phyloP scores from a whole-genome alignment of 768 basidiomycete genomes.

The Mycena crocata region DNA sequence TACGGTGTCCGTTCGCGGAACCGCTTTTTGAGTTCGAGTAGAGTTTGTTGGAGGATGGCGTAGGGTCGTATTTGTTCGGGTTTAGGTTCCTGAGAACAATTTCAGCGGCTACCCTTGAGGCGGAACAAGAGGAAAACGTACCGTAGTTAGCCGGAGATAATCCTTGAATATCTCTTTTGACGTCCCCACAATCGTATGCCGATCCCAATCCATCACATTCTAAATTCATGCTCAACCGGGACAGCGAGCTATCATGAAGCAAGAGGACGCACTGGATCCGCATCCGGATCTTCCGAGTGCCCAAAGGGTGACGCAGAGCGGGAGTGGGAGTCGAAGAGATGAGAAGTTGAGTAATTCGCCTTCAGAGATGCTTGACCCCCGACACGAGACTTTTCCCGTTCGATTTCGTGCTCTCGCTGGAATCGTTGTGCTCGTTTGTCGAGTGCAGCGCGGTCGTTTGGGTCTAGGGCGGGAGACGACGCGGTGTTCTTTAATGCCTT shows the following conservation, averaged over 20 bases:
- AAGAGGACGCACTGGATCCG: slow-evolving; percentile 67
- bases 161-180: slow-evolving; percentile 93
- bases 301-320: slow-evolving; percentile 63
- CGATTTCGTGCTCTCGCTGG: slow-evolving; percentile 89
- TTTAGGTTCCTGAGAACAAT: slow-evolving; percentile 82
- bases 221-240: slow-evolving; percentile 45
- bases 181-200: slow-evolving; percentile 93
- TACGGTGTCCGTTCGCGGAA: slow-evolving; percentile 87
- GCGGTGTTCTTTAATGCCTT: slow-evolving; percentile 64
- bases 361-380: slow-evolving; percentile 54
- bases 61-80: slow-evolving; percentile 95
- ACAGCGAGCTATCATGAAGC: slow-evolving; percentile 1
- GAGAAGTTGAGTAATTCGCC: slow-evolving; percentile 61
- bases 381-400: slow-evolving; percentile 68
- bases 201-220: slow-evolving; percentile 99
- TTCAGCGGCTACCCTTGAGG: slow-evolving; percentile 5
- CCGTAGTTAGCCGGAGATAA: slow-evolving; percentile 93
- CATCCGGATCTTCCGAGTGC: slow-evolving; percentile 75
- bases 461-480: slow-evolving; percentile 56
- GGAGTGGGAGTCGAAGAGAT: slow-evolving; percentile 62
- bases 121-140: slow-evolving; percentile 46
- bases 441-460: slow-evolving; percentile 76
- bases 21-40: slow-evolving; percentile 85
- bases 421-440: slow-evolving; percentile 89
- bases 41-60: slow-evolving; percentile 83